Conservation (phyloP, 2,329 filamentous ascomycete genomes). For the Nemania sp. region DNA sequence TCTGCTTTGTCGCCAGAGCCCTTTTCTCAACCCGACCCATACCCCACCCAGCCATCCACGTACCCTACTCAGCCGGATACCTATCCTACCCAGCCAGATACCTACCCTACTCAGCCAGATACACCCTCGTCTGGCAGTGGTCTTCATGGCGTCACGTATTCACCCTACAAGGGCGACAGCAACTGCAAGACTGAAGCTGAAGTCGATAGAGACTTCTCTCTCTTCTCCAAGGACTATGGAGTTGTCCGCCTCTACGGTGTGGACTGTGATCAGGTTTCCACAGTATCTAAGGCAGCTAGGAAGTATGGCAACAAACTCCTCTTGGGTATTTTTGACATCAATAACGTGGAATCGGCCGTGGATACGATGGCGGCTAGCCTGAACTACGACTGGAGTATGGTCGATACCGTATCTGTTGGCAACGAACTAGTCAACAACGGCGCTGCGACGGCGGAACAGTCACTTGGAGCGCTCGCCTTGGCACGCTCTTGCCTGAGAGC, state of each 20-base stretch:
- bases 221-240: conserved; percentile 65
- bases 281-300: conserved; percentile 72
- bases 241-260: conserved; percentile 82
- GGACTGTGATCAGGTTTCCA: conserved; percentile 79
- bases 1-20: conserved; percentile 24
- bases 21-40: conserved; percentile 35
- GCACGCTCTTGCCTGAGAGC: conserved; percentile 69
- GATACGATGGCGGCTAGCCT: conserved; percentile 70
- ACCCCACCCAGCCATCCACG: conserved; percentile 34
- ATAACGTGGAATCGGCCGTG: conserved; percentile 67
- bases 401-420: conserved; percentile 80
- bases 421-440: conserved; percentile 83
- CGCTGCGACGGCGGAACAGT: conserved; percentile 61
- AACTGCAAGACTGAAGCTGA: conserved; percentile 75
- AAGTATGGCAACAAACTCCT: conserved; percentile 77
- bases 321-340: conserved; percentile 77
- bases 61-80: conserved; percentile 20
- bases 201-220: conserved; percentile 73
- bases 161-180: conserved; percentile 63
- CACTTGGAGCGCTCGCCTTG: conserved; percentile 68
- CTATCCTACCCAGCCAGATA: neutral
- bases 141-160: conserved; percentile 61
- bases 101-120: conserved; percentile 32
- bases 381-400: conserved; percentile 71
- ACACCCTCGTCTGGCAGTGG: conserved; percentile 33